These are phyloP conservation scores for Cystofilobasidium bisporidii DNA, from an alignment of 768 basidiomycete species.

Conservation along the genomic window DNA sequence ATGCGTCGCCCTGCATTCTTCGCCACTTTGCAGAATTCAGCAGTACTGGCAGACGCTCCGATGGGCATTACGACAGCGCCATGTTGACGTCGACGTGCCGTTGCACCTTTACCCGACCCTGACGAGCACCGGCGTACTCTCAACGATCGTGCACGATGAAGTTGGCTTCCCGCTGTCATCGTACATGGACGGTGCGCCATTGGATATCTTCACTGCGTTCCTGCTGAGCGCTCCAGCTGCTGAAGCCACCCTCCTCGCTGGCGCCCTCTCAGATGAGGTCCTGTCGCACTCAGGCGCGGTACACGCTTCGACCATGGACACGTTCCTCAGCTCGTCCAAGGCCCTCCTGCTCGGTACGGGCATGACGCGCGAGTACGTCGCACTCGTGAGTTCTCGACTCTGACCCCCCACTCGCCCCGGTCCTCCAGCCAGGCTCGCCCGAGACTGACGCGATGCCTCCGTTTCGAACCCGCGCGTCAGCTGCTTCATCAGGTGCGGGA, in stretches of 20 bases:
- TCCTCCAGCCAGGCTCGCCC: too few species aligned
- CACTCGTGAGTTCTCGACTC: not conserved
- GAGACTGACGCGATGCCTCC: not conserved
- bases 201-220: too few species aligned
- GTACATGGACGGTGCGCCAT: conserved; percentile 15
- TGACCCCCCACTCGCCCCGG: too few species aligned
- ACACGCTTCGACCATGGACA: not conserved
- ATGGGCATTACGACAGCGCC: not conserved
- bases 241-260: not conserved
- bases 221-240: too few species aligned
- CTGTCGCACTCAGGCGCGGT: conserved; percentile 10
- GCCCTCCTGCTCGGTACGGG: conserved; percentile 8
- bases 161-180: not conserved
- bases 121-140: conserved; percentile 3
- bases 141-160: conserved; percentile 5
- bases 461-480: not conserved
- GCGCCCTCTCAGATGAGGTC: conserved; percentile 2
- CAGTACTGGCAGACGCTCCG: conserved; percentile 3
- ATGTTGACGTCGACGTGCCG: conserved; percentile 7
- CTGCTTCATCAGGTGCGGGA: not conserved
- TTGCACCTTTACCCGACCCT: conserved; percentile 11
- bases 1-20: too few species aligned
- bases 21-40: conserved; percentile 16
- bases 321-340: conserved; percentile 10
- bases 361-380: conserved; percentile 11